Evolutionary conservation across 345 rosid genomes (phyloP).

Genomic region (Eucalyptus fibrosa): DNA sequence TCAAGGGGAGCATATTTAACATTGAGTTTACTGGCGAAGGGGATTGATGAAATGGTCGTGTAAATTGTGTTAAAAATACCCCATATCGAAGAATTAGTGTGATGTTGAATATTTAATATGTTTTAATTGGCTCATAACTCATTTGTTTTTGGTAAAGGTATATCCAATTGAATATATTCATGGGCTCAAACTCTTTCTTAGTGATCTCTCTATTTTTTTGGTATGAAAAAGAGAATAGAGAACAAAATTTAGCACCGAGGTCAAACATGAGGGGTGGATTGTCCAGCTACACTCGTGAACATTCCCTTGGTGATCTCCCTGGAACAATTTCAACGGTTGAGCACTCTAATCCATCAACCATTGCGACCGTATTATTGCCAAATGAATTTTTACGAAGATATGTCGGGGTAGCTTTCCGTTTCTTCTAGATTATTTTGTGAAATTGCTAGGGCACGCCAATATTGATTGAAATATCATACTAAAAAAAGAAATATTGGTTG

Average conservation of each 20-base stretch:
- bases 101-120: not conserved
- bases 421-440: not conserved
- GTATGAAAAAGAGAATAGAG: not conserved
- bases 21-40: not conserved
- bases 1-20: not conserved
- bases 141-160: not conserved
- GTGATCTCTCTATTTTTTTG: not conserved
- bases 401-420: not conserved
- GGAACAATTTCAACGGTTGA: not conserved
- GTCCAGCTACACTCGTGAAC: not conserved
- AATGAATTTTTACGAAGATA: not conserved
- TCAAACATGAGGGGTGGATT: not conserved
- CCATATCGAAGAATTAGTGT: not conserved
- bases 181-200: fast-evolving
- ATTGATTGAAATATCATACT: not conserved
- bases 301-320: not conserved
- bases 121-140: not conserved
- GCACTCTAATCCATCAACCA: not conserved
- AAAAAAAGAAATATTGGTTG: not conserved
- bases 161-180: not conserved
- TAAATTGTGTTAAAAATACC: not conserved
- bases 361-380: not conserved
- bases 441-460: not conserved
- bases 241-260: not conserved
- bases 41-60: fast-evolving